Evolutionary conservation across 2,329 filamentous ascomycete species (phyloP).

Genomic region (Graphilbum sp.): DNA sequence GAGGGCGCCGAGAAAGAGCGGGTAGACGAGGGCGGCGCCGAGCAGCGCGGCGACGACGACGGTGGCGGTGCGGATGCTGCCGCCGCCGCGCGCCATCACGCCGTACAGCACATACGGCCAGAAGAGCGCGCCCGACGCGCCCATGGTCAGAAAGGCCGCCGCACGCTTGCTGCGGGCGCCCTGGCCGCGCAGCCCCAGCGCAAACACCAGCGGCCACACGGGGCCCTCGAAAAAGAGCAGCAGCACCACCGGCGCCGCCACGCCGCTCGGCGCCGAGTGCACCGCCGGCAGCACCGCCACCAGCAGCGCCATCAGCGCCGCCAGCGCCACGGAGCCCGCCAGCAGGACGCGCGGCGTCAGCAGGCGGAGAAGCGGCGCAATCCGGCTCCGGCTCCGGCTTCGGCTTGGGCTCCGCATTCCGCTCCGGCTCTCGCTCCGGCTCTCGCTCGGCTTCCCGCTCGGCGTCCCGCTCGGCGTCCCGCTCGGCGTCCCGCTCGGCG

Average conservation of each 20-base stretch:
- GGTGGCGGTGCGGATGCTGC: conserved; percentile 47
- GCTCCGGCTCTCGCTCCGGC: no score
- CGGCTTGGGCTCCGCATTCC: no score
- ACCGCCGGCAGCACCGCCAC: conserved; percentile 26
- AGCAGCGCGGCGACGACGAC: conserved; percentile 41
- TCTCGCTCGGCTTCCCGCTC: no score
- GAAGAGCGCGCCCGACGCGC: conserved; percentile 54
- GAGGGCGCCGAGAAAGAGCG: conserved; percentile 30
- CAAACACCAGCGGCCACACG: conserved; percentile 68
- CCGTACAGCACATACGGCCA: conserved; percentile 61
- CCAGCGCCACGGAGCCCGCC: conserved; percentile 40
- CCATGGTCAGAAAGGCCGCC: conserved; percentile 62
- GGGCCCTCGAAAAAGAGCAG: conserved; percentile 73
- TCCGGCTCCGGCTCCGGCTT: no score
- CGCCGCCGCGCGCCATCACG: conserved; percentile 44
- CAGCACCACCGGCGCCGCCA: conserved; percentile 46
- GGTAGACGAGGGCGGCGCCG: conserved; percentile 28
- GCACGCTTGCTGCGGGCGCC: conserved; percentile 68
- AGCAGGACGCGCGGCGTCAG: conserved; percentile 57
- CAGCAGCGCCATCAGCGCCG: conserved; percentile 38
- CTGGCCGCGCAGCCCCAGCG: conserved; percentile 62
- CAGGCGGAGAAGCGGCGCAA: no score
- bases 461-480: conserved; percentile 12
- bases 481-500: no score
- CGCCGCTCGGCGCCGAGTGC: conserved; percentile 27